Percentiles rank a stretch among this genome's conserved stretches.
Evolutionary conservation across 2,329 filamentous ascomycete genomes (phyloP).

Genomic region (Beauveria pseudobassiana): DNA sequence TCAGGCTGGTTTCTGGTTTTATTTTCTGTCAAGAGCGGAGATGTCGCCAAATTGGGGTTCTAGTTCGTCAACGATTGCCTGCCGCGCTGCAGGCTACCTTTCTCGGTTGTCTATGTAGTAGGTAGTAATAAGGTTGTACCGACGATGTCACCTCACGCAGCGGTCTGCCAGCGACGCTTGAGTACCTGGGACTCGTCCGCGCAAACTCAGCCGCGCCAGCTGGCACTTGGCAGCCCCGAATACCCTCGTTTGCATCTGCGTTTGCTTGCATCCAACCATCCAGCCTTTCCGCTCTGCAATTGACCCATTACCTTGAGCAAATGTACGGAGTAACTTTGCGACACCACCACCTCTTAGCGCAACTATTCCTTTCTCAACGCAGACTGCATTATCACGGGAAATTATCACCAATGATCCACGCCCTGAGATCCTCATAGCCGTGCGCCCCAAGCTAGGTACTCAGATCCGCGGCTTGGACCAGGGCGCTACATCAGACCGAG

Average conservation of each 20-base stretch:
- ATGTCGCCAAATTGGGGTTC: not conserved
- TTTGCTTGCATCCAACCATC: not conserved
- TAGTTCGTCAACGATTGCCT: not conserved
- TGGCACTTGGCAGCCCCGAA: not conserved
- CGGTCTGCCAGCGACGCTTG: too few species aligned
- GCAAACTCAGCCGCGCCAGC: not conserved
- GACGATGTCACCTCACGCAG: not conserved
- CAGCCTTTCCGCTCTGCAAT: not conserved
- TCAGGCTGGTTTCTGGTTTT: not conserved
- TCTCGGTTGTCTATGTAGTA: not conserved
- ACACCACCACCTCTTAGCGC: not conserved
- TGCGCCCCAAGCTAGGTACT: not conserved
- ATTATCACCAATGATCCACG: not conserved
- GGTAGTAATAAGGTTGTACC: not conserved
- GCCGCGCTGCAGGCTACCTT: not conserved
- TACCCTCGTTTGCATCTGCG: not conserved
- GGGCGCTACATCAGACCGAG: not conserved
- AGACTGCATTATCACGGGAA: not conserved
- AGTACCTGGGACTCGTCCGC: too few species aligned
- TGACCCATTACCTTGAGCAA: too few species aligned
- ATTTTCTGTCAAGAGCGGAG: not conserved
- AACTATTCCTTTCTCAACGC: too few species aligned
- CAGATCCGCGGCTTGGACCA: not conserved
- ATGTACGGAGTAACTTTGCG: not conserved
- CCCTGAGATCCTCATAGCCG: not conserved